Evolutionary conservation across 768 basidiomycete species (phyloP), one percentile per base, ranked within the genome.

Genomic region (Boletus barrowsii): DNA sequence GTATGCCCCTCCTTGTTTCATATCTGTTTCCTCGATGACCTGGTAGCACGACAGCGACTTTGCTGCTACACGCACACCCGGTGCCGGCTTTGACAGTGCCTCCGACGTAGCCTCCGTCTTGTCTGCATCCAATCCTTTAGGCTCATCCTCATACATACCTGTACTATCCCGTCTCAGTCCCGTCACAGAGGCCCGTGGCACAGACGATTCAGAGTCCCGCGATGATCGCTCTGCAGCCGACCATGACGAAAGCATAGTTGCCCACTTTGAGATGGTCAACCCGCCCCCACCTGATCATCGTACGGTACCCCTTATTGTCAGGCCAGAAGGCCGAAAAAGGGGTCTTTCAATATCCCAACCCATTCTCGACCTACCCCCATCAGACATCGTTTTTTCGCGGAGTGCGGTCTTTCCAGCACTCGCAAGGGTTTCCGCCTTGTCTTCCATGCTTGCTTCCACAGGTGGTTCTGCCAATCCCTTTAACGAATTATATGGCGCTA

Each of bases 401-500:
- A 78, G 73, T 61, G 76, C 75, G 41, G 76, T 90, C 6, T 58
- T 62, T 0, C 75, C 81, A 0, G 47, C 68, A 10, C 73, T 69
- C 29, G 71, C 79, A 0, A 74, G 68, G 10, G 77, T 76, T 62
- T 94, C 92, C 2, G 80, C 84, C 24, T 73, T 97, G 17, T 84
- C 89, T 0, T 74, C 85, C 1, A 83, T 91, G 75, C 79, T 98
- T 24, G 87, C 87, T 2, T 80, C 87, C 3, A 78, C 78, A 9
- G 75, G 80, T 37, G 76, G 82, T 14, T 67, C 75, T 39, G 78
- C 87, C 10, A 97, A 96, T 67, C 94, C 96, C 1, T 97, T 95
- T 69, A 79, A 87, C 7, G 87, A 94, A 62, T 72, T 90, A 29
- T 98, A 98, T 66, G 87, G 87, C 9, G 82, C 88, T 6, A 89